A percentile compares a stretch with the other conserved stretches of the same genome.
Conservation (phyloP, 108 stramenopile genomes). For the Pelagomonas calceolata region DNA sequence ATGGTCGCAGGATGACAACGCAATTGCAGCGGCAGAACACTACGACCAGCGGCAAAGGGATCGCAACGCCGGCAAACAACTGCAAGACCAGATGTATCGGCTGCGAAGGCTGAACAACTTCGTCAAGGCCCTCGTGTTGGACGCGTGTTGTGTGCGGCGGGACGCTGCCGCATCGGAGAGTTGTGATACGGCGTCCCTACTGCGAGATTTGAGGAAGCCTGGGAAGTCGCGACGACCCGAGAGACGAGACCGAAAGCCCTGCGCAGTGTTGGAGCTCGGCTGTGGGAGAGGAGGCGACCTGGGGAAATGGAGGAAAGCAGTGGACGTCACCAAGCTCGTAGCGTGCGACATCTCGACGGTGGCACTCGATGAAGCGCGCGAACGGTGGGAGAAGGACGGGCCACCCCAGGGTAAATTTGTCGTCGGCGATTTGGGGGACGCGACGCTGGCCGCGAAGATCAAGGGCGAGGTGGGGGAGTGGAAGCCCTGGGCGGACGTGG, state of each 20-base stretch:
- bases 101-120: slow-evolving; percentile 18
- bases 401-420: not conserved
- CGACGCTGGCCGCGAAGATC: not conserved
- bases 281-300: slow-evolving; percentile 21
- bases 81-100: not conserved
- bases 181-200: no score
- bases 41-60: slow-evolving; percentile 8
- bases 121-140: slow-evolving; percentile 14
- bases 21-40: slow-evolving; percentile 1
- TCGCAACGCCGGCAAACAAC: not conserved
- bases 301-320: slow-evolving; percentile 5
- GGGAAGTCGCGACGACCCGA: not conserved
- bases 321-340: not conserved
- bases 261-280: slow-evolving; percentile 9
- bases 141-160: not conserved
- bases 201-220: not conserved
- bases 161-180: no score
- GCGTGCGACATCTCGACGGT: slow-evolving; percentile 13
- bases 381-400: not conserved
- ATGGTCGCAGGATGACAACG: not conserved
- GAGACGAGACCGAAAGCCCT: not conserved
- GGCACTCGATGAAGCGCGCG: slow-evolving; percentile 6
- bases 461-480: not conserved
- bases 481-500: not conserved
- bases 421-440: slow-evolving; percentile 3